Evolutionary conservation across 1,284 basidiomycete genomes (phyloP).

Genomic region (Moesziomyces globuligerus): DNA sequence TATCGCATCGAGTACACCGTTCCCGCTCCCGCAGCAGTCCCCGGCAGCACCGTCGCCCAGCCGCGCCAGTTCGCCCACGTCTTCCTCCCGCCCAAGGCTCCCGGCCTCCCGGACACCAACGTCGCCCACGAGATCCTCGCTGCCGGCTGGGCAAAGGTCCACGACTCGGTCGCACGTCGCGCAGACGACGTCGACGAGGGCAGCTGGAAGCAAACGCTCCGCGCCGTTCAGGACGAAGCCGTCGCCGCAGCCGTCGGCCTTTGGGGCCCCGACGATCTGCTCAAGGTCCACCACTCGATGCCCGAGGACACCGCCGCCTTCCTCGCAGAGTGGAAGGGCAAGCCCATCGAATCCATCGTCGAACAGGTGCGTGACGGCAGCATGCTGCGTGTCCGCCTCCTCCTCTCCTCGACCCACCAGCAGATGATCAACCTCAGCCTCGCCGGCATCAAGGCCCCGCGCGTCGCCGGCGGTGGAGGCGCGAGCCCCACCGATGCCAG

Average conservation of each 20-base stretch:
- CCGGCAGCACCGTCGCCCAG: slow-evolving; percentile 76
- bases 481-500: slow-evolving; percentile 48
- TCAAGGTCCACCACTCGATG: slow-evolving; percentile 76
- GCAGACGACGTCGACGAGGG: slow-evolving; percentile 71
- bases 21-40: slow-evolving; percentile 74
- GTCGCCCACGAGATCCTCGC: slow-evolving; percentile 78
- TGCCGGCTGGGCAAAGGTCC: slow-evolving; percentile 89
- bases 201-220: slow-evolving; percentile 75
- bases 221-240: slow-evolving; percentile 82
- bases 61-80: slow-evolving; percentile 60
- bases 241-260: slow-evolving; percentile 80
- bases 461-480: slow-evolving; percentile 55
- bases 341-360: slow-evolving; percentile 85
- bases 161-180: slow-evolving; percentile 76
- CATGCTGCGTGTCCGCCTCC: slow-evolving; percentile 85
- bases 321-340: slow-evolving; percentile 88
- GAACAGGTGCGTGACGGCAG: slow-evolving; percentile 94
- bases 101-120: slow-evolving; percentile 59
- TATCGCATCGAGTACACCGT: slow-evolving; percentile 81
- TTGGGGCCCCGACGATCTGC: slow-evolving; percentile 81
- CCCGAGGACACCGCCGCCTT: slow-evolving; percentile 87
- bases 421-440: slow-evolving; percentile 77
- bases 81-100: slow-evolving; percentile 56
- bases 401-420: slow-evolving; percentile 87
- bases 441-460: slow-evolving; percentile 60